Evolutionary conservation across 2,329 filamentous ascomycete genomes (phyloP).

Genomic region (Paecilomyces sp.): DNA sequence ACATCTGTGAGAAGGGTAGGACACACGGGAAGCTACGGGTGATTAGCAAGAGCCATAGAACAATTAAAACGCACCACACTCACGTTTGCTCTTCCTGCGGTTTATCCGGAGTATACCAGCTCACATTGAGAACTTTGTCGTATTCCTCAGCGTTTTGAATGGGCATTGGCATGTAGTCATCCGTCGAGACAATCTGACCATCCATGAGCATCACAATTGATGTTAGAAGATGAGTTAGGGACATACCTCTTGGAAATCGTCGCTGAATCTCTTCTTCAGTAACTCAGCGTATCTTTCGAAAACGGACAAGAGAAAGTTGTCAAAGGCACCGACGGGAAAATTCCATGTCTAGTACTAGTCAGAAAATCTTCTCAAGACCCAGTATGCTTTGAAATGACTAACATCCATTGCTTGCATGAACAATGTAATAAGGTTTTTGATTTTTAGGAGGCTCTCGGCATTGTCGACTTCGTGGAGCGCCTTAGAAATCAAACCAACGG

Average conservation of each 20-base stretch:
- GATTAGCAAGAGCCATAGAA: conserved; percentile 14
- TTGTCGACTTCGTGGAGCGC: conserved; percentile 74
- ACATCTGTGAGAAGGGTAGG: conserved; percentile 98
- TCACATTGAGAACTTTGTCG: conserved; percentile 90
- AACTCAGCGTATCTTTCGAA: conserved; percentile 93
- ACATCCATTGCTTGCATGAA: conserved; percentile 99
- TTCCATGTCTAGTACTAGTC: conserved; percentile 64
- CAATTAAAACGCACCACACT: conserved; percentile 19
- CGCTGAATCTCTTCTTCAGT: conserved; percentile 83
- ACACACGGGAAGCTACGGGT: conserved; percentile 75
- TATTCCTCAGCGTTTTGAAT: conserved; percentile 88
- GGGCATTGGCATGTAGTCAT: conserved; percentile 99
- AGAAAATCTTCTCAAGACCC: conserved; percentile 4
- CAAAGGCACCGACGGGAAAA: conserved; percentile 74
- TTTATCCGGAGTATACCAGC: conserved; percentile 88
- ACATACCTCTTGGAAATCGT: conserved; percentile 83
- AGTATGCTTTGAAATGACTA: conserved; percentile 17
- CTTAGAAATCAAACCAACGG: conserved; percentile 73
- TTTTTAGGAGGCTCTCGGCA: conserved; percentile 84
- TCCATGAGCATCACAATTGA: conserved; percentile 6
- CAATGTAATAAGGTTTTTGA: conserved; percentile 84
- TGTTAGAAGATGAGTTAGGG: background rate
- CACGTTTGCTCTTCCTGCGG: conserved; percentile 67
- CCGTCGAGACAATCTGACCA: conserved; percentile 63
- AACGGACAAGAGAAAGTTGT: conserved; percentile 76